These are phyloP conservation scores for Fusarium setosum DNA, from an alignment of 2,329 filamentous ascomycete species.

Conservation along the genomic window DNA sequence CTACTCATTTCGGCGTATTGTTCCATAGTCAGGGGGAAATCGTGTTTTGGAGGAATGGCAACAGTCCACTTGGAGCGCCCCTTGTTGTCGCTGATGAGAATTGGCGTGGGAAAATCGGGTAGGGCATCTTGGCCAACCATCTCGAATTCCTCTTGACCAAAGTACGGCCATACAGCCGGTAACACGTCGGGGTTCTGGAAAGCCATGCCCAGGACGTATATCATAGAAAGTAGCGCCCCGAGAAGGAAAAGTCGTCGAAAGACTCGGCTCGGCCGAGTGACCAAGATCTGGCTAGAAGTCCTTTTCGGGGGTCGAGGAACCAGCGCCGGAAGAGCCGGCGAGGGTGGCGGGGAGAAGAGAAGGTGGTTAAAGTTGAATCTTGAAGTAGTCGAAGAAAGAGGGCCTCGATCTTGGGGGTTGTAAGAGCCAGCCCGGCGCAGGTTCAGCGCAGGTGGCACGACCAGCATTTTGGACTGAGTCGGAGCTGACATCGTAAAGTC, in stretches of 20 bases:
- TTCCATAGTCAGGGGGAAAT: conserved; percentile 73
- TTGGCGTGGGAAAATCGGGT: conserved; percentile 78
- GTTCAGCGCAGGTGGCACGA: conserved; percentile 67
- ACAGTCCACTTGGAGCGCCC: conserved; percentile 82
- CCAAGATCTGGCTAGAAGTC: conserved; percentile 60
- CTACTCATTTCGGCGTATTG: conserved; percentile 78
- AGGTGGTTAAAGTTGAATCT: conserved; percentile 76
- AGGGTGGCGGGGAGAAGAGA: conserved; percentile 75
- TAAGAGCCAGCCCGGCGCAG: conserved; percentile 70
- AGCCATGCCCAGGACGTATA: conserved; percentile 58
- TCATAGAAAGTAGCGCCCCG: conserved; percentile 58
- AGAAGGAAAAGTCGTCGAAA: conserved; percentile 68
- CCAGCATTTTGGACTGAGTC: conserved; percentile 61
- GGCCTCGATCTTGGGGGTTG: conserved; percentile 62
- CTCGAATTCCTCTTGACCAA: conserved; percentile 67
- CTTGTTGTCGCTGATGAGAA: conserved; percentile 74
- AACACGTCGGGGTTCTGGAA: conserved; percentile 45
- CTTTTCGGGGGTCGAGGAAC: conserved; percentile 71
- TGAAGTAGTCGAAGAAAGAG: conserved; percentile 70
- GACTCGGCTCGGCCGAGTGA: conserved; percentile 66
- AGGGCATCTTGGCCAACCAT: conserved; percentile 74
- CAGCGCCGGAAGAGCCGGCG: conserved; percentile 76
- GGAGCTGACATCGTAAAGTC: conserved; percentile 53
- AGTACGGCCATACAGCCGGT: conserved; percentile 54
- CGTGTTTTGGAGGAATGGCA: conserved; percentile 74